Evolutionary conservation across 495 filamentous ascomycete genomes (phyloP).

Genomic region (Neurospora sp.): DNA sequence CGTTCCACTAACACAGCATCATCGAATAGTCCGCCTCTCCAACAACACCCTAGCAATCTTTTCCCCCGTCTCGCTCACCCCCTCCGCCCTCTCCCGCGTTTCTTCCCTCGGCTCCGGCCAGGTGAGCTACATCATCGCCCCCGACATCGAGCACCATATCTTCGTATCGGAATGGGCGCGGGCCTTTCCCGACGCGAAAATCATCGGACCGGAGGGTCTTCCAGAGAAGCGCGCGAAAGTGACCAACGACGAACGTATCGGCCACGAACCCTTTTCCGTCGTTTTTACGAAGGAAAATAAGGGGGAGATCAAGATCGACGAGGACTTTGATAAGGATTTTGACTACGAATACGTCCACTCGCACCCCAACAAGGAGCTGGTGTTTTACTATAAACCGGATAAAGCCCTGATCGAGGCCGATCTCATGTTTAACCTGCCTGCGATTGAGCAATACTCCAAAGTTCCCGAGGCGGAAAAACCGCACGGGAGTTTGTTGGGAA

Average conservation of each 20-base stretch:
- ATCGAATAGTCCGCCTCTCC: conserved; percentile 27
- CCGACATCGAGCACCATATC: conserved; percentile 89
- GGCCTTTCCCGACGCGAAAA: conserved; percentile 64
- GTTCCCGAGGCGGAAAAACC: conserved; percentile 42
- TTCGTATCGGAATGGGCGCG: conserved; percentile 74
- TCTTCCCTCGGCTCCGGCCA: conserved; percentile 47
- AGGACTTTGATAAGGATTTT: conserved; percentile 81
- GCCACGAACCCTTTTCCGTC: conserved; percentile 56
- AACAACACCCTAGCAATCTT: conserved; percentile 78
- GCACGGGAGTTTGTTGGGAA: conserved; percentile 50
- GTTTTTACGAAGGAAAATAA: conserved; percentile 50
- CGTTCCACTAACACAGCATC: no score
- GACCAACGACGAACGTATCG: conserved; percentile 45
- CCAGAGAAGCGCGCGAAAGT: conserved; percentile 68
- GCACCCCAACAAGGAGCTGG: conserved; percentile 78
- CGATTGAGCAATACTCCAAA: conserved; percentile 72
- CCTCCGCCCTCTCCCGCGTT: neutral
- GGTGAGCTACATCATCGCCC: conserved; percentile 75
- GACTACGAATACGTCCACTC: conserved; percentile 72
- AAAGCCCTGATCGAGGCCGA: conserved; percentile 84
- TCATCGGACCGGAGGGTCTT: conserved; percentile 80
- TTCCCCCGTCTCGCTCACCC: conserved; percentile 52
- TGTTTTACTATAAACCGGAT: conserved; percentile 74
- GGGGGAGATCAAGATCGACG: conserved; percentile 36
- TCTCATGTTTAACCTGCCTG: conserved; percentile 83